Base-by-base conservation (phyloP, 2,329 filamentous ascomycete genomes). In the Fusarium liriodendri region DNA sequence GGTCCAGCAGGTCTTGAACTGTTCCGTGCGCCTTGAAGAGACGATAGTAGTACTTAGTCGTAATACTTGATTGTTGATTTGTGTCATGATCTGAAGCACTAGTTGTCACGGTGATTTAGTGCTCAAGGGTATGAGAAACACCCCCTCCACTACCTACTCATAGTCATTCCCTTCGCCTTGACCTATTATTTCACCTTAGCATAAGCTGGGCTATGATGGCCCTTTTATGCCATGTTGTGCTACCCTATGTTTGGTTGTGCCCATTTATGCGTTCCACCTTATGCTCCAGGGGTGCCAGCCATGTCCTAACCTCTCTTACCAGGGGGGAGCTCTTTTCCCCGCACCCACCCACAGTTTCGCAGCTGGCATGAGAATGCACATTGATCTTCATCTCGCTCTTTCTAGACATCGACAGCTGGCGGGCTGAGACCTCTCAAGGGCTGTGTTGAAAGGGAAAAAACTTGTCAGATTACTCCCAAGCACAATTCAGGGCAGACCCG, bases 1-100 rank as follows among this genome's bases (percentile, higher is more conserved):
- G 40, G 22, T 16, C 13, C 6, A 45, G 9, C 0, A 13, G 4
- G 22, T 5, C 3, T 16, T 4, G 0, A 22, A 2, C 14, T 14
- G 4, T 45, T 6, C 40, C 11, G 11, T 3, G 14, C 20, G 40
- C 14, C 40, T 13, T 22, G 6, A 8, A 8, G 11, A 4, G 6
- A 40, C 18, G 37, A n/a, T 20, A 14, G 11, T 11, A 45, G 8
- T 45, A 22, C 13, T 22, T 42, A 7, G 14, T 14, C n/a, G 6
- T 9, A 22, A 42, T 7, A 42, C 13, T 45, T 9, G 6, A 20
- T 2, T 20, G 6, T 45, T 45, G 40, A 11, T 8, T 14, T 22
- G 13, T 22, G 3, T 22, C 1, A 16, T 22, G 3, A 5, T 16
- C 40, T 16, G 2, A 14, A 14, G 14, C 16, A 7, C 20, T 9